Evolutionary conservation across 1,284 basidiomycete species (phyloP).

Genomic region (Erythrobasidium hasegawianum): DNA sequence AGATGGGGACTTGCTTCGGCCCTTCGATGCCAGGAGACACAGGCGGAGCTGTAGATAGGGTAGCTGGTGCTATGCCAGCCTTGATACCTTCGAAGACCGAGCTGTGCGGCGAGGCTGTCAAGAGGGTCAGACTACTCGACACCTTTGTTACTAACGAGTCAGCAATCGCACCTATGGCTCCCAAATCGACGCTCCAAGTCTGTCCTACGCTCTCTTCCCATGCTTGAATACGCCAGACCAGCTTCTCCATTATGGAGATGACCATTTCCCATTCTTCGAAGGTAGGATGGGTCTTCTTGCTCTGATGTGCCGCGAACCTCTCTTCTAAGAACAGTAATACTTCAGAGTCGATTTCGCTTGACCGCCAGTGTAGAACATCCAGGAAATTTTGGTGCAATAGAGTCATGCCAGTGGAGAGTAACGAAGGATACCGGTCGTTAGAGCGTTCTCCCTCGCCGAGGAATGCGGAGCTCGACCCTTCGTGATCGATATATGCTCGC

Average conservation of each 20-base stretch:
- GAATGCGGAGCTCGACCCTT: conserved; percentile 3
- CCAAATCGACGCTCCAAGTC: neutral
- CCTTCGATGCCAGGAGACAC: conserved; percentile 36
- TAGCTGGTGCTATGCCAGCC: conserved; percentile 16
- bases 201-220: conserved; percentile 8
- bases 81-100: conserved; percentile 40
- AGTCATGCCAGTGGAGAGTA: conserved; percentile 43
- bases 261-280: conserved; percentile 31
- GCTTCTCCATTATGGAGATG: conserved; percentile 3
- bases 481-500: conserved; percentile 41
- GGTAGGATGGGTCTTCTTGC: conserved; percentile 36
- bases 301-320: conserved; percentile 29
- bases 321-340: conserved; percentile 43
- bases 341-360: conserved; percentile 41
- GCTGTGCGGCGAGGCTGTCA: conserved; percentile 12
- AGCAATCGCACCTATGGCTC: neutral
- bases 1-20: conserved; percentile 36
- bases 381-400: conserved; percentile 41
- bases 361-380: conserved; percentile 43
- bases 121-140: no score
- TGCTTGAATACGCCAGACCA: conserved; percentile 17
- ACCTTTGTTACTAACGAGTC: no score
- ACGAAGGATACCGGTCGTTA: conserved; percentile 38
- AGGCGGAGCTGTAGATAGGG: conserved; percentile 38
- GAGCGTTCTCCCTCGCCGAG: conserved; percentile 29